A percentile compares a stretch with the other conserved stretches of the same genome.
Conservation (phyloP, 345 rosid species). For the Lumnitzera littorea region DNA sequence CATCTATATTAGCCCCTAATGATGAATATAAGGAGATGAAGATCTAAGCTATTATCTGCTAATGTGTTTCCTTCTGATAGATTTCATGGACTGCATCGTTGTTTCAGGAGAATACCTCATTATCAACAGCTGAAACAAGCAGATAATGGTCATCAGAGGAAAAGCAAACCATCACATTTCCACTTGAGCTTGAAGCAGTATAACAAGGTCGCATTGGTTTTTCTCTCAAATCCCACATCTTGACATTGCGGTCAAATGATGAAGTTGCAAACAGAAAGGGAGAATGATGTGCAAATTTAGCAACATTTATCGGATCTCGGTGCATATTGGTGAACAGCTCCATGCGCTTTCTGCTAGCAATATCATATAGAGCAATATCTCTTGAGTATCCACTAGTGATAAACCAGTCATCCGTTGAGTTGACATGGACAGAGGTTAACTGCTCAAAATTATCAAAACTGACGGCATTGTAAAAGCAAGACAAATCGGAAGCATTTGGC, state of each 20-base stretch:
- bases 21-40: no score
- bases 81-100: not conserved
- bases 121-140: constrained; percentile 45
- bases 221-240: constrained; percentile 53
- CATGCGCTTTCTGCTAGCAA: constrained; percentile 24
- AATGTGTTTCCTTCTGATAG: not conserved
- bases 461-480: constrained; percentile 9
- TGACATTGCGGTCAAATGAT: constrained; percentile 41
- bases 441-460: constrained; percentile 33
- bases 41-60: no score
- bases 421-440: constrained; percentile 41
- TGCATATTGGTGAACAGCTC: constrained; percentile 37
- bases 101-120: constrained; percentile 27
- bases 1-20: no score
- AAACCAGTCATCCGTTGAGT: constrained; percentile 38
- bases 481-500: constrained; percentile 14
- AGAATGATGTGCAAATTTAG: constrained; percentile 40
- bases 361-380: constrained; percentile 37
- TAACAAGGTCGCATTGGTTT: constrained; percentile 33
- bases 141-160: constrained; percentile 43
- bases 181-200: constrained; percentile 39
- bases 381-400: constrained; percentile 43
- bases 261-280: constrained; percentile 47
- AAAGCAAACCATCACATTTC: constrained; percentile 54
- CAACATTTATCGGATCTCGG: constrained; percentile 41